Percentiles rank a stretch among this genome's conserved stretches.
Conservation (phyloP, 257 asterid genomes). For the Echites panduratus region DNA sequence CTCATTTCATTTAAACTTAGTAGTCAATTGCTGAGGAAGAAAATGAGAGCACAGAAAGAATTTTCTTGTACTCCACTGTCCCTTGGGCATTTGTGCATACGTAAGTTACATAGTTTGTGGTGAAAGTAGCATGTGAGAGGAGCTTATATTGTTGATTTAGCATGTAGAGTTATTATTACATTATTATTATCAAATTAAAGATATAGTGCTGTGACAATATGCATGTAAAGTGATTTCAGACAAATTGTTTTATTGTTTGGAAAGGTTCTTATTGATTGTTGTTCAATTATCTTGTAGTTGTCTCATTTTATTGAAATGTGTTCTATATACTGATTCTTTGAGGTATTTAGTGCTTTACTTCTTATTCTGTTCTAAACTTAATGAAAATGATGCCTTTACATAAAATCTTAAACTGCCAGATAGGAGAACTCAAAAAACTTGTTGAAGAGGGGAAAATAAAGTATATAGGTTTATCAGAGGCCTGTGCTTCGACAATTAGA, state of each 20-base stretch:
- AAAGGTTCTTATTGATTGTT: not conserved
- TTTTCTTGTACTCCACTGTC: too few relatives aligned
- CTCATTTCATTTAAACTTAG: not conserved
- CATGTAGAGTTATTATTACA: too few relatives aligned
- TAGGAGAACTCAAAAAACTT: slow-evolving; percentile 22
- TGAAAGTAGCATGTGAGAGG: too few relatives aligned
- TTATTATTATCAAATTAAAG: too few relatives aligned
- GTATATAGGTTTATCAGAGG: slow-evolving; percentile 24
- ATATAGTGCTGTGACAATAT: too few relatives aligned
- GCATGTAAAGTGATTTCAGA: not conserved
- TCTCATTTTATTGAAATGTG: not conserved
- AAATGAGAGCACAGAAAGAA: too few relatives aligned
- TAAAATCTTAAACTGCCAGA: not conserved
- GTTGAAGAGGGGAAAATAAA: slow-evolving; percentile 26
- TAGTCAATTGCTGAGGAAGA: too few relatives aligned
- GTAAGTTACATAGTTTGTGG: too few relatives aligned
- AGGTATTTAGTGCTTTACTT: not conserved
- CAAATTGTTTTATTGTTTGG: not conserved
- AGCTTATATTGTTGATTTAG: too few relatives aligned
- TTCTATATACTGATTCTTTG: not conserved
- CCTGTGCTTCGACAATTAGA: slow-evolving; percentile 25
- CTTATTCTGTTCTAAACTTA: not conserved
- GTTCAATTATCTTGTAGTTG: not conserved
- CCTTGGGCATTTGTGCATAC: too few relatives aligned
- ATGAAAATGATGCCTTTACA: not conserved